Conservation (phyloP, 176 grass and related monocot genomes). For the Canna indica region DNA sequence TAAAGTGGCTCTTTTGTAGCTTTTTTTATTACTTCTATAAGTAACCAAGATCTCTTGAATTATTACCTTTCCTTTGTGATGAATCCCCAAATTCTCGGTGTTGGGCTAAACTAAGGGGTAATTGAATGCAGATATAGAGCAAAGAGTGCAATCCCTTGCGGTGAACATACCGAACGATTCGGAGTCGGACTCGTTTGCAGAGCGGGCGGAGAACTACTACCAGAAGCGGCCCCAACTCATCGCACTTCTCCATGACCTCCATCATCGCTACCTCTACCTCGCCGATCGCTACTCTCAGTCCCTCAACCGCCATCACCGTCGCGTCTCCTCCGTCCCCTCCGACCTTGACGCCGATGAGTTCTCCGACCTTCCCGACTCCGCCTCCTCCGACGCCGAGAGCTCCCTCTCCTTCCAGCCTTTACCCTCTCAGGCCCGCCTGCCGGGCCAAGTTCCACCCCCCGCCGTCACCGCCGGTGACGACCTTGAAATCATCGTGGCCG, state of each 20-base stretch:
- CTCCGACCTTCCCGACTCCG: conserved; percentile 33
- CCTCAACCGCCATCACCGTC: neutral
- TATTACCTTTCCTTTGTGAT: neutral
- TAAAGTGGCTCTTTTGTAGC: no score
- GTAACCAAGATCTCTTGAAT: neutral
- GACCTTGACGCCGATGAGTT: conserved; percentile 20
- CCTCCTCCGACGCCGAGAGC: conserved; percentile 71
- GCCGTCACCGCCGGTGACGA: neutral
- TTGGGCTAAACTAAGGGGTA: neutral
- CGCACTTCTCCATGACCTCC: conserved; percentile 75
- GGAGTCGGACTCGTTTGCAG: conserved; percentile 62
- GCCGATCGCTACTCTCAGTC: conserved; percentile 84
- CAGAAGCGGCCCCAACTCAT: conserved; percentile 72
- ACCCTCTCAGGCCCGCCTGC: neutral
- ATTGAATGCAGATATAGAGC: conserved; percentile 57
- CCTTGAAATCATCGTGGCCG: conserved; percentile 33
- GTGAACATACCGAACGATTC: conserved; percentile 33
- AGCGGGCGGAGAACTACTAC: conserved; percentile 81
- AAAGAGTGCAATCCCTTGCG: conserved; percentile 55
- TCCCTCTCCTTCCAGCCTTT: conserved; percentile 65
- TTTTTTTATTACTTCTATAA: no score
- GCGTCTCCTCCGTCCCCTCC: conserved; percentile 13
- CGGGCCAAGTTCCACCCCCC: neutral
- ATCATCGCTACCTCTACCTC: conserved; percentile 90
- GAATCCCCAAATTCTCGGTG: neutral